Base-by-base conservation (phyloP, 345 rosid genomes). In the Gossypium stocksii region DNA sequence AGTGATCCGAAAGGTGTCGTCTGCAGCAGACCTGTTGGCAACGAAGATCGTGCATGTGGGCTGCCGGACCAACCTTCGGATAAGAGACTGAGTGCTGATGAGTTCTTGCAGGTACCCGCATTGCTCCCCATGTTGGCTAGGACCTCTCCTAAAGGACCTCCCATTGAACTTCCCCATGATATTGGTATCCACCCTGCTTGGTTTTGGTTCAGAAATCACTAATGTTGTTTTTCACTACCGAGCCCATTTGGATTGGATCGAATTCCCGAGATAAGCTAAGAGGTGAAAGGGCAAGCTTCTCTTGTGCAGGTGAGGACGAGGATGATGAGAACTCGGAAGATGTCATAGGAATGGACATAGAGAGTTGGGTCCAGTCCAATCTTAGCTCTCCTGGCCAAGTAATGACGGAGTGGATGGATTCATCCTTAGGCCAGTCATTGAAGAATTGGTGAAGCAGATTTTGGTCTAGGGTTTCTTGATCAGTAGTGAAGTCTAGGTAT, bases 91-190 rank as follows among this genome's bases (percentile, higher is more conserved):
- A 79, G 84, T 3, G 76, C 76, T 2, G 85, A 71, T 27, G 82
- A 73, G 73, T 59, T 83, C 76, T 63, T 86, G 80, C 57, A 48
- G 45, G 53, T 38, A 19, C 70, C 76, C 20, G n/a, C 25, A 57
- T 45, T 80, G 78, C 77, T 81, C 9, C 77, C 48, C 8, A 77
- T 81, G 74, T 82, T 83, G 80, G 81, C 79, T 7, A 90, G 78
- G 56, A 81, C 91, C 85, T 89, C 93, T 3, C 96, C 96, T 60
- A 90, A 46, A 58, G 91, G 96, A 58, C 90, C 92, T 16, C 90
- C 91, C 75, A 87, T 76, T 23, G 89, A 82, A 74, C 53, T 77
- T 61, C 86, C 91, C 85, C 89, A 85, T 10, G 90, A 79, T 70
- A 85, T 78, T 1, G 93, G 90, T 56, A 80, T 79, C 91, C 88